Evolutionary conservation across 352 stramenopile genomes (phyloP), one percentile per base, ranked within the genome.

Genomic region (Globisporangium yorkense): DNA sequence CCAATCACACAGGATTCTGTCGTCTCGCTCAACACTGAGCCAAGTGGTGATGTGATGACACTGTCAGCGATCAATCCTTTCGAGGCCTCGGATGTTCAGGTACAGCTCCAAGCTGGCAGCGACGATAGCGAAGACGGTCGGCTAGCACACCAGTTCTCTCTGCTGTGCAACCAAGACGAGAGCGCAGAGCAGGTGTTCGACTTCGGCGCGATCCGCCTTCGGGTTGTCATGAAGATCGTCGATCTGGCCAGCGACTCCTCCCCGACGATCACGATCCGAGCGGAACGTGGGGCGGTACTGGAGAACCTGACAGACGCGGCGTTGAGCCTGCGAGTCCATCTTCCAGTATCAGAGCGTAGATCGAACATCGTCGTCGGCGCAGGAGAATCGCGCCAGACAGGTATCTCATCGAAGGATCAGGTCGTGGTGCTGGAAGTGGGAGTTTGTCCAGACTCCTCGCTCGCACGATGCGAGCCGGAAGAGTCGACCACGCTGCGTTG

Each of bases 41-140:
- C 74, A 0, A 57, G 47, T 6, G 57, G 43, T 53, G 52, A 67
- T 37, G 63, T 67, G 21, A 31, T 53, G n/a, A 40, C 57, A 31
- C 12, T 81, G 27, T 80, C 74, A 29, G 29, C 45, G 37, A 65
- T 84, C 27, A 81, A 84, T 24, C 74, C 74, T 9, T 79, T 71
- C 43, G 67, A 75, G 43, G 39, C 54, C 0, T 52, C 70, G 5
- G 51, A 66, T 13, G 29, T 64, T 70, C 54, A 50, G 66, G 44
- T 69, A 39, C 29, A 65, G 27, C 6, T 56, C 39, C 33, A 29
- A 43, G 41, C 48, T 1, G 29, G 18, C 15, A 13, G 27, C 16
- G 48, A 31, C n/a, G 51, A 35, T 10, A 33, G 1, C 20, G 21
- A 65, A 27, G 27, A 41, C n/a, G 18, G 43, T 37, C 29, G 15